Conservation (phyloP, 805 yeast species). For the Priceomyces fermenticarens region DNA sequence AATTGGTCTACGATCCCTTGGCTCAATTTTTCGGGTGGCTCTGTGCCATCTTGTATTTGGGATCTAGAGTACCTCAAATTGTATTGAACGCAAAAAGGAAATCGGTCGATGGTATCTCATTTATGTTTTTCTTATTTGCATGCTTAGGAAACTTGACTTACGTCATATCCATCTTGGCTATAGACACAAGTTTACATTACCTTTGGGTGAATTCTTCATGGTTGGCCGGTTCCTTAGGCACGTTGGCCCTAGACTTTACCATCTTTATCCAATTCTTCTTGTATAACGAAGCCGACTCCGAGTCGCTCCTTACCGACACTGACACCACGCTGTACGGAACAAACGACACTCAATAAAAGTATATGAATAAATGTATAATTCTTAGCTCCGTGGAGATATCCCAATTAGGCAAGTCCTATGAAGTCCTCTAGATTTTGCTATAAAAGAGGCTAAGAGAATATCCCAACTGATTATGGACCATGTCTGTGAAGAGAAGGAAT, state of each 20-base stretch:
- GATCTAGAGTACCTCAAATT: conserved; percentile 92
- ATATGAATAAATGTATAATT: neutral
- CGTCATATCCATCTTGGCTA: conserved; percentile 78
- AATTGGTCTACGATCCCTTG: conserved; percentile 61
- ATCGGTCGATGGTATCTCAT: conserved; percentile 93
- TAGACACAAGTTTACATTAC: conserved; percentile 67
- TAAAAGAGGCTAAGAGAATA: too few species aligned
- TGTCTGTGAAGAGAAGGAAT: conserved; percentile 25
- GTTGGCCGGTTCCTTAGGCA: conserved; percentile 90
- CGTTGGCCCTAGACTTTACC: conserved; percentile 75
- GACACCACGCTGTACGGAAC: too few species aligned
- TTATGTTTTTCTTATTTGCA: conserved; percentile 91
- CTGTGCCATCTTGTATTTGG: conserved; percentile 72
- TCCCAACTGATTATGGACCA: too few species aligned
- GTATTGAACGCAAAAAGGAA: conserved; percentile 79
- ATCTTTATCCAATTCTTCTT: conserved; percentile 84
- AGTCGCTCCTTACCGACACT: too few species aligned
- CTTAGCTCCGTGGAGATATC: too few species aligned
- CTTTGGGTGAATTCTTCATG: conserved; percentile 83
- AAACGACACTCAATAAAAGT: neutral
- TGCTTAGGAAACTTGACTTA: conserved; percentile 91
- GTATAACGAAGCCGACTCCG: conserved; percentile 46
- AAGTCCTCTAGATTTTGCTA: too few species aligned
- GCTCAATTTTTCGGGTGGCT: conserved; percentile 89
- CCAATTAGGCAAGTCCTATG: too few species aligned